These are phyloP conservation scores for Chaetomiaceae sp. DNA, from an alignment of 2,329 filamentous ascomycete species.

Conservation along the genomic window DNA sequence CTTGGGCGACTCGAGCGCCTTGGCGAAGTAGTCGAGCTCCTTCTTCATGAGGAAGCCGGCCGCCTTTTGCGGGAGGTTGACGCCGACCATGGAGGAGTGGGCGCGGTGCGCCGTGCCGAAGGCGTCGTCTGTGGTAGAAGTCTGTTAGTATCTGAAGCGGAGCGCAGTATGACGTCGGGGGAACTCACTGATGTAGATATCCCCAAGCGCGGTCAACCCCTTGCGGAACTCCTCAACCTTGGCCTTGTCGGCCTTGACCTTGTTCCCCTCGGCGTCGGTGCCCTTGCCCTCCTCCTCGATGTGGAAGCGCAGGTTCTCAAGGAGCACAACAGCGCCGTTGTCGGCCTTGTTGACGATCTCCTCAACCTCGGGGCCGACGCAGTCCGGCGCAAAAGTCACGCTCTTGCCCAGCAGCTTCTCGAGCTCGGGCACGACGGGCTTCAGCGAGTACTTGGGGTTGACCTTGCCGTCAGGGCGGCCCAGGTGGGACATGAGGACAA, in stretches of 20 bases:
- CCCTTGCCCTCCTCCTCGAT: slow-evolving; percentile 95
- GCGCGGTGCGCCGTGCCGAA: slow-evolving; percentile 98
- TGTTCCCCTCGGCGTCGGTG: slow-evolving; percentile 92
- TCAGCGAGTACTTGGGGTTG: slow-evolving; percentile 91
- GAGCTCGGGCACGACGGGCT: slow-evolving; percentile 85
- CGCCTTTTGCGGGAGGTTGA: slow-evolving; percentile 93
- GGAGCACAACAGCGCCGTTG: slow-evolving; percentile 76
- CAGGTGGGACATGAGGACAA: slow-evolving; percentile 97
- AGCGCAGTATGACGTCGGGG: not conserved
- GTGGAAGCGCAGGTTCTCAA: slow-evolving; percentile 99
- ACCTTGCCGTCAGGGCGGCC: slow-evolving; percentile 87
- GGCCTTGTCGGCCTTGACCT: slow-evolving; percentile 94
- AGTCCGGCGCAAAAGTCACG: slow-evolving; percentile 87
- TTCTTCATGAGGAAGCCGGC: slow-evolving; percentile 99
- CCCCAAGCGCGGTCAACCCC: slow-evolving; percentile 87
- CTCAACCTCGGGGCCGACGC: slow-evolving; percentile 85
- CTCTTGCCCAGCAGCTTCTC: slow-evolving; percentile 82
- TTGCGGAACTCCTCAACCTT: slow-evolving; percentile 92
- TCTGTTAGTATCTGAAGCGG: too few relatives aligned
- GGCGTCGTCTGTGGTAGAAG: slow-evolving; percentile 95
- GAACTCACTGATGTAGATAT: slow-evolving; percentile 87
- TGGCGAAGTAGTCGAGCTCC: slow-evolving; percentile 98
- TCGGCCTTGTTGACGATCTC: slow-evolving; percentile 78
- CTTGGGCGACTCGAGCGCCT: slow-evolving; percentile 89
- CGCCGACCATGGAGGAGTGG: slow-evolving; percentile 98